These are phyloP conservation scores for Tagetes patula DNA, from an alignment of 129 eudicot genomes.

Conservation along the genomic window DNA sequence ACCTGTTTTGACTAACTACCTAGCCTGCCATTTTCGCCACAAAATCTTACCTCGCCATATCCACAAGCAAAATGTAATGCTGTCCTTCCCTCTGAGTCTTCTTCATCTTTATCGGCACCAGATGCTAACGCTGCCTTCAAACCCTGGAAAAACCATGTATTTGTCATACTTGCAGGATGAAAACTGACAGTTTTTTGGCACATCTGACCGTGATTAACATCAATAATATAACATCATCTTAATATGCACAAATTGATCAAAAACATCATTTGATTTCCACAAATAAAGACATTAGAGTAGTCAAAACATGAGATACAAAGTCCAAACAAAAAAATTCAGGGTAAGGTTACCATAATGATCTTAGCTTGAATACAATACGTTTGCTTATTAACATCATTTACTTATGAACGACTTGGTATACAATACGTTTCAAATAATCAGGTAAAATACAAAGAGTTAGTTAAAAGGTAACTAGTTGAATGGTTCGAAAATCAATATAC, in stretches of 20 bases:
- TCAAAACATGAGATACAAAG: too few relatives aligned
- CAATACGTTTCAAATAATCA: background rate
- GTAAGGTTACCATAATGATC: too few relatives aligned
- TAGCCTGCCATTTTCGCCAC: background rate
- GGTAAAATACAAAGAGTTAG: background rate
- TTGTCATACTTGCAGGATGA: background rate
- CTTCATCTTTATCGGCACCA: slow-evolving; percentile 94
- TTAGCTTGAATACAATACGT: too few relatives aligned
- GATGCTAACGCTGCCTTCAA: slow-evolving; percentile 72
- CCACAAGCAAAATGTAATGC: slow-evolving; percentile 97
- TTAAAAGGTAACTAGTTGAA: background rate
- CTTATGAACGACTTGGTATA: background rate
- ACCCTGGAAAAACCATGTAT: slow-evolving; percentile 38
- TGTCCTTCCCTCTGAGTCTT: slow-evolving; percentile 97
- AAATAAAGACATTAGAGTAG: too few relatives aligned
- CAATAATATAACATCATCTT: too few relatives aligned
- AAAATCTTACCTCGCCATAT: slow-evolving; percentile 77
- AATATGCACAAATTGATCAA: too few relatives aligned
- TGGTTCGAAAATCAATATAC: background rate
- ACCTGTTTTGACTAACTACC: background rate
- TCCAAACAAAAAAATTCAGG: too few relatives aligned
- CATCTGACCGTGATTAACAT: too few relatives aligned
- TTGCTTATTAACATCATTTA: too few relatives aligned
- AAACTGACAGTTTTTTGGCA: background rate
- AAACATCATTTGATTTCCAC: too few relatives aligned